These are phyloP conservation scores for Erucastrum elatum DNA, from an alignment of 345 rosid species.

Conservation along the genomic window DNA sequence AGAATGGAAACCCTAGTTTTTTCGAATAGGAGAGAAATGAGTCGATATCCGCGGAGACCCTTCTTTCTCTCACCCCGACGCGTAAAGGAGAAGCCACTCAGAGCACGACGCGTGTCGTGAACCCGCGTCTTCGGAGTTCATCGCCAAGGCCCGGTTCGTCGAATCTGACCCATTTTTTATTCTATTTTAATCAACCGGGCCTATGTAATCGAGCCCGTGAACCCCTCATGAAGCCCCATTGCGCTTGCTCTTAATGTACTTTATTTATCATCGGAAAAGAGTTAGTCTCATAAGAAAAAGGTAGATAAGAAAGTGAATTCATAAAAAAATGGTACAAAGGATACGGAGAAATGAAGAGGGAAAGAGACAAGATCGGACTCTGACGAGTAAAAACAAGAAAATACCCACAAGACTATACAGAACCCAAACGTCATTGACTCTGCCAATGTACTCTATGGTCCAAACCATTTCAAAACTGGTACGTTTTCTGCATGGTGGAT, in stretches of 20 bases:
- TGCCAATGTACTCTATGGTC: conserved; percentile 37
- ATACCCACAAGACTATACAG: conserved; percentile 31
- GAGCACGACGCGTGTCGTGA: too few species aligned
- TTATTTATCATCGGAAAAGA: background rate
- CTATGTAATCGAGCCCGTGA: too few species aligned
- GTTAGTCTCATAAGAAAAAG: background rate
- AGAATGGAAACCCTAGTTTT: too few species aligned
- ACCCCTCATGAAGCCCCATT: too few species aligned
- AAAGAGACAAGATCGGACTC: conserved; percentile 35
- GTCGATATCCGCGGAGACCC: too few species aligned
- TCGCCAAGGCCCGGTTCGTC: too few species aligned
- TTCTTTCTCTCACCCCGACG: too few species aligned
- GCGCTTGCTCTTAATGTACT: background rate
- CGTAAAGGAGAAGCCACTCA: too few species aligned
- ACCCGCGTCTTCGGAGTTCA: too few species aligned
- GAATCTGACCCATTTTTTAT: too few species aligned
- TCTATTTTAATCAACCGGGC: too few species aligned
- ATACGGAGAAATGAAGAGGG: conserved; percentile 22
- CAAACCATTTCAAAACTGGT: conserved; percentile 30
- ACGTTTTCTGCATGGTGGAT: conserved; percentile 15
- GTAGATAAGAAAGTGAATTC: conserved; percentile 15
- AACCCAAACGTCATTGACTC: conserved; percentile 40
- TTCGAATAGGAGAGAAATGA: too few species aligned
- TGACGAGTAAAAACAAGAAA: conserved; percentile 29
- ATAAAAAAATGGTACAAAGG: background rate